Conservation (phyloP, 345 rosid species). For the Syzygium grande region DNA sequence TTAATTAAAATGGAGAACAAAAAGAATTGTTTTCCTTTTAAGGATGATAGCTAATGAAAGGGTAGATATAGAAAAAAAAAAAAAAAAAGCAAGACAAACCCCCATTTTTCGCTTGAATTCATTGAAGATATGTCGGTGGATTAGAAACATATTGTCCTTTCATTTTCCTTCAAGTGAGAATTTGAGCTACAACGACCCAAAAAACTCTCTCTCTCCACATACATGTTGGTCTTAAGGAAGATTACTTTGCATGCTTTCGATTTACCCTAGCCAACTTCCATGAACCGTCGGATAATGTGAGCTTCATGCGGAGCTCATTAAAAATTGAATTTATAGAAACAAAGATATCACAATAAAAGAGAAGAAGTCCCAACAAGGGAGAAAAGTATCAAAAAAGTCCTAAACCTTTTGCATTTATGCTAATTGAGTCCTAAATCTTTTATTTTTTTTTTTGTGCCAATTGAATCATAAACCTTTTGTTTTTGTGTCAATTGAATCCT, state of each 20-base stretch:
- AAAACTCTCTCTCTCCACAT: neutral
- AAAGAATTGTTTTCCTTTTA: neutral
- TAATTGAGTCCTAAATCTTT: too few relatives aligned
- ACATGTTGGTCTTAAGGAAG: neutral
- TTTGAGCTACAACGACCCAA: neutral
- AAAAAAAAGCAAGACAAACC: too few relatives aligned
- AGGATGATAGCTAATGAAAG: neutral
- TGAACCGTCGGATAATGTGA: neutral
- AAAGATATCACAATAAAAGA: neutral
- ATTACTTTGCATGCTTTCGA: neutral
- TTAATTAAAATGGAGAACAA: neutral
- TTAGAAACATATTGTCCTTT: neutral
- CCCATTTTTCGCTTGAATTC: too few relatives aligned
- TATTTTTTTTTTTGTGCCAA: accelerated
- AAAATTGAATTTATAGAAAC: neutral
- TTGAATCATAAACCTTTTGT: too few relatives aligned
- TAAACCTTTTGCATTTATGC: too few relatives aligned
- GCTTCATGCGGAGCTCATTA: neutral
- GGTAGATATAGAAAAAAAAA: neutral
- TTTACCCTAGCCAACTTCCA: neutral
- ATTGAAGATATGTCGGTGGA: neutral
- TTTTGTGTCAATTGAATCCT: too few relatives aligned
- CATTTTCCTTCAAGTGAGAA: neutral
- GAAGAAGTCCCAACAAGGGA: neutral
- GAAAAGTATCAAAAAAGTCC: too few relatives aligned